Evolutionary conservation across 495 filamentous ascomycete species (phyloP), one percentile per base, ranked within the genome.

Genomic region (Cercophora samala): DNA sequence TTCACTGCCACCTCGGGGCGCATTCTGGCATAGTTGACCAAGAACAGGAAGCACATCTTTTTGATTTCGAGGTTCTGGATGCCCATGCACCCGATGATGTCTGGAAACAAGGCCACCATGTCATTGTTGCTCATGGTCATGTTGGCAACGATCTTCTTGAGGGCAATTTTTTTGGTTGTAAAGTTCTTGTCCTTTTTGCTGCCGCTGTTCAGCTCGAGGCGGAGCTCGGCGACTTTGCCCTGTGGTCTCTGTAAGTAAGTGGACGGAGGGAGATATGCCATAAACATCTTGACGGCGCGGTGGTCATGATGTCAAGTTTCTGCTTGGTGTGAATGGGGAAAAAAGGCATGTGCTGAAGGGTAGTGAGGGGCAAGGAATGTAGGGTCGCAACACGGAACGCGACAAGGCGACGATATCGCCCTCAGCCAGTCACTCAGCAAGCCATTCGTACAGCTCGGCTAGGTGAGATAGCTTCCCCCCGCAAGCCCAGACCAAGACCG

Each of bases 61-160:
- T 99, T 99, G 80, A 99, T 97, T 82, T 99, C 95, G 75, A 98
- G 80, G 70, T 90, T 93, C 56, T 89, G 90, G 64, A 98, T 90
- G 65, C 90, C 87, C 95, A 99, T 99, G 82, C 93, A 97, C 61
- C 82, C 88, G 71, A 98, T 89, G 51, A 99, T 89, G 77, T 99
- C 95, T 24, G 96, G 93, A 70, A 99, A 99, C 66, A 99, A 80
- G 23, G 91, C 92, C 62, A 97, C 90, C 95, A 99, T 99, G 78
- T 99, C 95, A 73, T 99, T 99, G 78, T 98, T 99, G 86, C 93
- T 97, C 95, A 98, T 98, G 64, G 95, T 98, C 95, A 99, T 98
- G 75, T 98, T 99, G 70, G 95, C 95, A 73, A 99, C 95, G 70
- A 99, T 98, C 84, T 97, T 97, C 88, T 99, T 99, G 62, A 99